Evolutionary conservation across 495 filamentous ascomycete species (phyloP).

Genomic region (Penicillium waksmanii): DNA sequence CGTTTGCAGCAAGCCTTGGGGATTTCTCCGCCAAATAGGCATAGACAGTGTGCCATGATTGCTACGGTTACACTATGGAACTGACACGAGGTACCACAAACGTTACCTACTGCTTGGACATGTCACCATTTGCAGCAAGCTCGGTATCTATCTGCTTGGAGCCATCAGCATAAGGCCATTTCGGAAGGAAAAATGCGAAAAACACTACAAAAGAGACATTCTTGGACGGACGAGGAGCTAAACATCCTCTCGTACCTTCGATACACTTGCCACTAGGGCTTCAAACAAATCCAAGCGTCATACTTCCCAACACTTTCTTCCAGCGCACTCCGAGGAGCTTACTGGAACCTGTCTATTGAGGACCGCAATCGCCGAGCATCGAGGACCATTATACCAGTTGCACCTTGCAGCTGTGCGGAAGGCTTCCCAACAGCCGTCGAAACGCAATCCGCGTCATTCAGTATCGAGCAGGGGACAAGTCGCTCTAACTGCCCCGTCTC

Average conservation of each 20-base stretch:
- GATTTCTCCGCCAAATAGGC: too few species aligned
- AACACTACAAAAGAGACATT: constrained; percentile 6
- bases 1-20: too few species aligned
- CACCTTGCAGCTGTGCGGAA: not conserved
- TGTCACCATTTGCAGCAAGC: too few species aligned
- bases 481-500: not conserved
- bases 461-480: too few species aligned
- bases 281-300: constrained; percentile 14
- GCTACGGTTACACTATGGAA: too few species aligned
- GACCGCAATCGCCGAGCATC: constrained; percentile 14
- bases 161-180: constrained; percentile 1
- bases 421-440: not conserved
- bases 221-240: constrained; percentile 12
- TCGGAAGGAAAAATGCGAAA: not conserved
- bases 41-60: too few species aligned
- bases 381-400: constrained; percentile 1
- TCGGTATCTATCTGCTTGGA: not conserved
- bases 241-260: constrained; percentile 14
- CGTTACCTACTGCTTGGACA: too few species aligned
- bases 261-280: constrained; percentile 10
- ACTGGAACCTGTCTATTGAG: constrained; percentile 9
- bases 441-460: too few species aligned
- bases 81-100: too few species aligned
- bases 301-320: constrained; percentile 14
- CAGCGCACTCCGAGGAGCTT: constrained; percentile 11